Conservation (phyloP, 75 land plant genomes). For the Cryptomeria japonica region DNA sequence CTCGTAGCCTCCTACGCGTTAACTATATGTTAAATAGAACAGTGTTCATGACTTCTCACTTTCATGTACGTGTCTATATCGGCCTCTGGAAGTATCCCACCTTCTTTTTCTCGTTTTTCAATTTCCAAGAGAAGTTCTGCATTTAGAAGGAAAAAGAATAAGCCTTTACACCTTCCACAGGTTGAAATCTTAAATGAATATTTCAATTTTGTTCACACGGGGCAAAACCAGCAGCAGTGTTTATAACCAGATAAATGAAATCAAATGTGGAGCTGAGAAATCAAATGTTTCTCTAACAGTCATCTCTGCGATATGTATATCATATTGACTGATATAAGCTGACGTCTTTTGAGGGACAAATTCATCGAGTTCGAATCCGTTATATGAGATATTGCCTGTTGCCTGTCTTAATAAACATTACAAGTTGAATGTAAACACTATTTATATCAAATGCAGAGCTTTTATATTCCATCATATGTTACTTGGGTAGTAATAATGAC, state of each 20-base stretch:
- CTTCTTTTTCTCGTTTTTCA: slow-evolving; percentile 58
- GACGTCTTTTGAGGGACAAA: slow-evolving; percentile 61
- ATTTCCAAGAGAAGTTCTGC: slow-evolving; percentile 75
- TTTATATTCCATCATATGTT: too few relatives aligned
- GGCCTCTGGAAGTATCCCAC: slow-evolving; percentile 73
- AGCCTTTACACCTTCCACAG: neutral
- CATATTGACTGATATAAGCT: slow-evolving; percentile 59
- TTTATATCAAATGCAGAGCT: neutral
- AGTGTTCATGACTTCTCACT: slow-evolving; percentile 20
- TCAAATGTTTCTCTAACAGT: slow-evolving; percentile 65
- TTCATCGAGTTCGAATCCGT: slow-evolving; percentile 43
- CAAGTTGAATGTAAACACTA: too few relatives aligned
- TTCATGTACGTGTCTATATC: slow-evolving; percentile 84
- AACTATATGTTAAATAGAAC: neutral
- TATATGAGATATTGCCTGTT: slow-evolving; percentile 49
- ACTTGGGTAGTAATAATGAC: neutral
- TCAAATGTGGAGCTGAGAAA: slow-evolving; percentile 38
- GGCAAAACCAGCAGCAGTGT: too few relatives aligned
- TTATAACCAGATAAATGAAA: neutral
- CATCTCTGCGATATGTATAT: slow-evolving; percentile 50
- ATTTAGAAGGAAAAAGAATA: neutral
- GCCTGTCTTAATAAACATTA: slow-evolving; percentile 16
- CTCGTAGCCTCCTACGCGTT: neutral
- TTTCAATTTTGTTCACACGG: too few relatives aligned
- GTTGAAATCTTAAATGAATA: too few relatives aligned